Base-by-base conservation (phyloP, 139 green algal genomes). In the Micromonas commoda region DNA sequence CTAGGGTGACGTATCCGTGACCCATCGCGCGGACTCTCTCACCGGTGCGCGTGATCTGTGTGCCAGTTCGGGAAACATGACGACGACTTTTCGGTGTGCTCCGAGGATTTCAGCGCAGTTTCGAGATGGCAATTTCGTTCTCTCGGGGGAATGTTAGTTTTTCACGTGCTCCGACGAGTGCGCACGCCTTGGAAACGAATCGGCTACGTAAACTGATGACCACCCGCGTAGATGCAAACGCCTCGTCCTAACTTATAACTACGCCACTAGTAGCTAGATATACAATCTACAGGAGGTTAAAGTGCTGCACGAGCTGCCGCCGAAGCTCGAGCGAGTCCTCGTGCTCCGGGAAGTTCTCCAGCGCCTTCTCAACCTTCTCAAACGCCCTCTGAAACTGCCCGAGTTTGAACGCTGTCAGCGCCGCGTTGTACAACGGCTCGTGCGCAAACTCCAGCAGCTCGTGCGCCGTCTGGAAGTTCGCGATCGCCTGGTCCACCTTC, bases 351-450 rank as follows among this genome's bases (percentile, higher is more conserved):
- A 85, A 92, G 21, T 82, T 67, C 13, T 82, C 83, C 68, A 92
- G 77, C 3, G 86, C 85, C 68, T 85, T 80, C 37, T 74, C 81
- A 28, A 78, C 80, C 77, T 82, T 78, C 26, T 82, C 81, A 57
- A 84, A 86, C 31, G 70, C 77, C 29, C 88, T 82, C 79, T 92
- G 82, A 71, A 92, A 84, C 51, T 93, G 87, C 23, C 90, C 89
- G 2, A 57, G 28, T 72, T 87, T 85, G 79, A 88, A 88, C 0
- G 88, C 83, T 29, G 89, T 74, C 79, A 93, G 78, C n/a, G 87
- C 89, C 19, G 76, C 83, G 78, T 95, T 95, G 83, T 85, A 95
- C 72, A 82, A 84, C 28, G 86, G 75, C 85, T 95, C 91, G 80
- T 89, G 91, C 29, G 88, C 72, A 71, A 87, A 79, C 6, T 63